These are phyloP conservation scores for Talaromyces sp. DNA, from an alignment of 2,329 filamentous ascomycete species.

Conservation along the genomic window DNA sequence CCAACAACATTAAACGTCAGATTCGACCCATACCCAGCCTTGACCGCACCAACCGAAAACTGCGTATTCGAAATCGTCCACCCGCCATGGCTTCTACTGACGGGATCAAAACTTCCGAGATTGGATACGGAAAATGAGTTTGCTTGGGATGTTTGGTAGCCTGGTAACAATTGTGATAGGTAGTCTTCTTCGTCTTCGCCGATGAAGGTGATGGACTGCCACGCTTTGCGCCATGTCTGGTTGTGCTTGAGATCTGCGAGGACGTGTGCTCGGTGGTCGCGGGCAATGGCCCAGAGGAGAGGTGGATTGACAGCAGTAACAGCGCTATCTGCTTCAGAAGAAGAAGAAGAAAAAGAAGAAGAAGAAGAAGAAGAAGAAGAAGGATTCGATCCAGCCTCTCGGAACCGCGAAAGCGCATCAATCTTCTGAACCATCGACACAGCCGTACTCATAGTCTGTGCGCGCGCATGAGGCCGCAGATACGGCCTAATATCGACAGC, in stretches of 20 bases:
- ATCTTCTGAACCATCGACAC: not conserved
- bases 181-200: not conserved
- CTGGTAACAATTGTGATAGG: not conserved
- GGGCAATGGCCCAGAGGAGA: not conserved
- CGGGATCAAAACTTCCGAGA: not conserved
- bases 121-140: not conserved
- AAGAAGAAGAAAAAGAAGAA: too few relatives aligned
- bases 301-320: not conserved
- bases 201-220: not conserved
- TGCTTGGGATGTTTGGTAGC: not conserved
- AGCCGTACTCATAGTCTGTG: not conserved
- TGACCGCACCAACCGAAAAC: not conserved
- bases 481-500: not conserved
- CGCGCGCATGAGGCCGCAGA: not conserved
- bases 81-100: too few relatives aligned
- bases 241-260: not conserved
- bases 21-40: not conserved
- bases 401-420: not conserved
- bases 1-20: not conserved
- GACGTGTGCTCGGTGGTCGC: not conserved
- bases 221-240: not conserved
- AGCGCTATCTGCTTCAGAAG: too few relatives aligned
- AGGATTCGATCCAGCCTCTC: not conserved
- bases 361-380: too few relatives aligned
- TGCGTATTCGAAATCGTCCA: not conserved